Evolutionary conservation across 495 filamentous ascomycete species (phyloP), one percentile per base, ranked within the genome.

Genomic region (Hypoxylon trugodes): DNA sequence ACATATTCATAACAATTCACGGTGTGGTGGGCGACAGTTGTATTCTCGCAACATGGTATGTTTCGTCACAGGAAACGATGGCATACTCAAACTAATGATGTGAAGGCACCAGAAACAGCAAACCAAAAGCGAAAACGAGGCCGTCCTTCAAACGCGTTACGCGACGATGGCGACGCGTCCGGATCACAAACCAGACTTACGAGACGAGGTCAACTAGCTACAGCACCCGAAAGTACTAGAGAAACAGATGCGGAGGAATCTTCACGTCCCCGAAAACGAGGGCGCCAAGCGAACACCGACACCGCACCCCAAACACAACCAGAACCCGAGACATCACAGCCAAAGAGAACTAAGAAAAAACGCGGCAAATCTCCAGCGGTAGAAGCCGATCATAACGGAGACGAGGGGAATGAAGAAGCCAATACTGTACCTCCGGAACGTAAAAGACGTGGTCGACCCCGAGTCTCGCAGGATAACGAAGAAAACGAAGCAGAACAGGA

Each of bases 121-220:
- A 76, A 73, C 46, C 75, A 76, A 26, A 77, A 79, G 54, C 71
- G 74, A 22, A 77, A 76, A 60, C 76, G 76, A 70, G 76, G 77
- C 61, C 75, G 74, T 41, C 73, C 66, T 1, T 33, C 66, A 5
- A 72, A 68, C 76, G 75, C 77, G 77, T 77, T 72, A 40, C 68
- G 72, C 53, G 56, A 62, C 21, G 53, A 61, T 15, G 69, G 52
- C 13, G 69, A 64, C 78, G 76, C 74, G 76, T 76, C 75, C 8
- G 59, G 41, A 42, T 36, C 57, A 10, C 64, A 62, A 58, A 35
- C 30, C 9, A 24, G 30, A 6, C 54, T 51, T 28, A 61, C 59
- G 10, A 51, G 15, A 37, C 61, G 65, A 57, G 66, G 43, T 10
- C 42, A 58, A 21, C 18, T 48, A 55, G 47, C 61, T 19, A 47